Percentiles rank a stretch among this genome's conserved stretches.
Conservation (phyloP, 129 eudicot genomes). For the Helianthus annuus region HanXRQr2.0-SUNRISE NC_035434.2:161313629-161314128, state of each 20-base stretch:
- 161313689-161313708: conserved; percentile 43
- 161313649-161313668: conserved; percentile 39
- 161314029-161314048: no score
- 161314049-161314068: no score
- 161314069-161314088: no score
- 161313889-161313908: conserved; percentile 47
- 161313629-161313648: conserved; percentile 41
- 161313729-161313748: conserved; percentile 33
- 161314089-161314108: no score
- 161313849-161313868: conserved; percentile 46
- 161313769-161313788: conserved; percentile 44
- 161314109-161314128: no score
- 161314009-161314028: neutral
- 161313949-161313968: conserved; percentile 48
- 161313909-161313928: conserved; percentile 48
- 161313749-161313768: conserved; percentile 30
- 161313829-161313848: conserved; percentile 43
- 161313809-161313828: conserved; percentile 48
- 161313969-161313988: conserved; percentile 46
- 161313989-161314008: conserved; percentile 36
- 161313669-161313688: conserved; percentile 41
- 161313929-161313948: conserved; percentile 44
- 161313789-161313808: conserved; percentile 45
- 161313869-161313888: conserved; percentile 42
- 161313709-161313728: conserved; percentile 40